Evolutionary conservation across 2,329 filamentous ascomycete genomes (phyloP).

Genomic region (Sordariomycetes sp.): DNA sequence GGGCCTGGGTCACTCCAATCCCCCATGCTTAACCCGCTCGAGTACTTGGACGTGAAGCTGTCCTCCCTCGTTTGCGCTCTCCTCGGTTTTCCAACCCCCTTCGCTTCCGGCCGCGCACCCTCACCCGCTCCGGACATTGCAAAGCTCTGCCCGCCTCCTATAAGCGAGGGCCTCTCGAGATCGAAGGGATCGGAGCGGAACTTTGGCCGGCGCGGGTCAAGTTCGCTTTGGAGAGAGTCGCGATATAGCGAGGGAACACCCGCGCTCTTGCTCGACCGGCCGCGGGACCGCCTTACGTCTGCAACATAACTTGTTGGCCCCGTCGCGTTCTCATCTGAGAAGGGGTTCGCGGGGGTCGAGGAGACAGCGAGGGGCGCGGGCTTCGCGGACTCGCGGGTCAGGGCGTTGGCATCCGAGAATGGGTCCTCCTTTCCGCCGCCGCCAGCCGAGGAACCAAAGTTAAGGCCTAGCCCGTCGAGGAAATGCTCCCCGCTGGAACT

Average conservation of each 20-base stretch:
- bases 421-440: slow-evolving; percentile 17
- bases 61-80: slow-evolving; percentile 19
- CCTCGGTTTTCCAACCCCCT: slow-evolving; percentile 6
- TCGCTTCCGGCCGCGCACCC: background rate
- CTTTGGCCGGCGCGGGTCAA: slow-evolving; percentile 34
- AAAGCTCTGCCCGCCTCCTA: slow-evolving; percentile 17
- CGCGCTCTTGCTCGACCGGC: slow-evolving; percentile 19
- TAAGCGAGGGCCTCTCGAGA: slow-evolving; percentile 37
- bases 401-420: slow-evolving; percentile 33
- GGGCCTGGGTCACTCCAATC: slow-evolving; percentile 36
- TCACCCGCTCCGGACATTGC: background rate
- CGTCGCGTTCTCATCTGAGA: slow-evolving; percentile 34
- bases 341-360: slow-evolving; percentile 20
- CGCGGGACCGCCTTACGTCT: slow-evolving; percentile 30
- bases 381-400: slow-evolving; percentile 23
- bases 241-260: slow-evolving; percentile 18
- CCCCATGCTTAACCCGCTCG: slow-evolving; percentile 34
- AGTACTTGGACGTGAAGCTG: slow-evolving; percentile 26
- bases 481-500: slow-evolving; percentile 16
- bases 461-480: slow-evolving; percentile 23
- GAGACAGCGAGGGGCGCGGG: slow-evolving; percentile 19
- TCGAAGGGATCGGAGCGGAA: slow-evolving; percentile 54
- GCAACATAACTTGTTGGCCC: slow-evolving; percentile 27
- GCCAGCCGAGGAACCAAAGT: slow-evolving; percentile 16
- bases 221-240: slow-evolving; percentile 23